Conservation (phyloP, 371 early-diverging fungal species). For the Mortierella polycephala region DNA sequence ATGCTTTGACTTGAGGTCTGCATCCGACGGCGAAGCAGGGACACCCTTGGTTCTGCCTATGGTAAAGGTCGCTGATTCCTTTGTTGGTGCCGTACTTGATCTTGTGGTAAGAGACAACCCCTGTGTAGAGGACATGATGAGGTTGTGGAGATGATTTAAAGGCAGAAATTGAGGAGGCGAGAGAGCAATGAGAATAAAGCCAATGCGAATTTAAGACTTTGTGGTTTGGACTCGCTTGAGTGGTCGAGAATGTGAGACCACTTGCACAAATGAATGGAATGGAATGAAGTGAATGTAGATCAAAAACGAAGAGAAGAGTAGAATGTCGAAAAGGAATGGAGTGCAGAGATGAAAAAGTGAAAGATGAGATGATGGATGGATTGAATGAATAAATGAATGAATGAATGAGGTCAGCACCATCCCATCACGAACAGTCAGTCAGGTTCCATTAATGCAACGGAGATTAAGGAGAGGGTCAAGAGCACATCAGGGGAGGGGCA, state of each 20-base stretch:
- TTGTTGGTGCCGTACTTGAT: background rate
- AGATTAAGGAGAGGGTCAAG: background rate
- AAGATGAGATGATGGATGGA: background rate
- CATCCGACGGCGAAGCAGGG: background rate
- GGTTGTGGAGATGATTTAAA: too few relatives aligned
- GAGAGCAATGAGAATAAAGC: too few relatives aligned
- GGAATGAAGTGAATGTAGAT: background rate
- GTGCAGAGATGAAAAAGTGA: background rate
- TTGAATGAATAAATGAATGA: background rate
- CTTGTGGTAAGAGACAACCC: too few relatives aligned
- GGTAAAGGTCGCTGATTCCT: background rate
- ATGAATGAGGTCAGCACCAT: background rate
- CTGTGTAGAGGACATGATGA: too few relatives aligned
- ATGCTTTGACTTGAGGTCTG: slow-evolving; percentile 31
- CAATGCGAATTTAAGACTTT: too few relatives aligned
- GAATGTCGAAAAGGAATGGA: background rate
- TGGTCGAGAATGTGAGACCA: background rate
- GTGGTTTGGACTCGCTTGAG: background rate
- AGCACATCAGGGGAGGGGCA: too few relatives aligned
- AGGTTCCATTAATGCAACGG: background rate
- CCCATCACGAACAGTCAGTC: background rate
- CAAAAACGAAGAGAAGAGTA: background rate
- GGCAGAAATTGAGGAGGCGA: too few relatives aligned
- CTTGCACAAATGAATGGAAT: background rate
- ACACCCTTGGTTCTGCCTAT: background rate